These are phyloP conservation scores for Penicillium nucicola DNA, from an alignment of 495 filamentous ascomycete species.

Conservation along the genomic window DNA sequence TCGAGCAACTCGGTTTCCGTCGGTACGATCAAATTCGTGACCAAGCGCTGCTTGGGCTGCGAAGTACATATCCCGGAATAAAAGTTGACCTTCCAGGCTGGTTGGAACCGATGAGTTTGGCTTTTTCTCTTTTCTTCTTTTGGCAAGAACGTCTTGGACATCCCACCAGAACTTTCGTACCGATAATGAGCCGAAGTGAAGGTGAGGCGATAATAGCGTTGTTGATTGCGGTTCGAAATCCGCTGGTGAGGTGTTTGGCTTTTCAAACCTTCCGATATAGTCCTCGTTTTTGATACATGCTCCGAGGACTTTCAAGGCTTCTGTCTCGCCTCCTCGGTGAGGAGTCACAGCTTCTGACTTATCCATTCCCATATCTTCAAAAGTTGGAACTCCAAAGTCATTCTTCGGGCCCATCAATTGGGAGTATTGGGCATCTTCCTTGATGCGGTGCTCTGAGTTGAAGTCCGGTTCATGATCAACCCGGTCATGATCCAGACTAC, in stretches of 20 bases:
- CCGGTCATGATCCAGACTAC: conserved; percentile 47
- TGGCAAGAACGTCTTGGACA: conserved; percentile 52
- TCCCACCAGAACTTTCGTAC: conserved; percentile 66
- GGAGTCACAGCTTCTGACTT: conserved; percentile 48
- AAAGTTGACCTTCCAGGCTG: conserved; percentile 62
- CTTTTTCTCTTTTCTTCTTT: conserved; percentile 43
- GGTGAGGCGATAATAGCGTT: conserved; percentile 63
- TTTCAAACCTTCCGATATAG: conserved; percentile 66
- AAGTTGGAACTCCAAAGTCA: conserved; percentile 59
- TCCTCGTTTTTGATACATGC: conserved; percentile 52
- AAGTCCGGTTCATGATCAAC: conserved; percentile 47
- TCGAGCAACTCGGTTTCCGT: conserved; percentile 55
- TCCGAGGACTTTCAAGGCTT: conserved; percentile 50
- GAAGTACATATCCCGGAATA: conserved; percentile 78
- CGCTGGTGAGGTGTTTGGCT: conserved; percentile 67
- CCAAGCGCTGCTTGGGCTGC: conserved; percentile 65
- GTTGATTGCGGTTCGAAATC: conserved; percentile 66
- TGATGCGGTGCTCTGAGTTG: conserved; percentile 46
- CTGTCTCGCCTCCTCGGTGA: conserved; percentile 60
- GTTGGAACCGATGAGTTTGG: conserved; percentile 52
- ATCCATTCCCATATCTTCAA: conserved; percentile 60
- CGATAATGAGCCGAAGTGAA: conserved; percentile 67
- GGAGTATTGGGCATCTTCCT: conserved; percentile 51
- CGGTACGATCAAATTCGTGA: conserved; percentile 51
- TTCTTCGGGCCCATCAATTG: conserved; percentile 56